Percentiles rank a stretch among this genome's conserved stretches.
Evolutionary conservation across 495 filamentous ascomycete genomes (phyloP).

Genomic region (Podospora didyma): DNA sequence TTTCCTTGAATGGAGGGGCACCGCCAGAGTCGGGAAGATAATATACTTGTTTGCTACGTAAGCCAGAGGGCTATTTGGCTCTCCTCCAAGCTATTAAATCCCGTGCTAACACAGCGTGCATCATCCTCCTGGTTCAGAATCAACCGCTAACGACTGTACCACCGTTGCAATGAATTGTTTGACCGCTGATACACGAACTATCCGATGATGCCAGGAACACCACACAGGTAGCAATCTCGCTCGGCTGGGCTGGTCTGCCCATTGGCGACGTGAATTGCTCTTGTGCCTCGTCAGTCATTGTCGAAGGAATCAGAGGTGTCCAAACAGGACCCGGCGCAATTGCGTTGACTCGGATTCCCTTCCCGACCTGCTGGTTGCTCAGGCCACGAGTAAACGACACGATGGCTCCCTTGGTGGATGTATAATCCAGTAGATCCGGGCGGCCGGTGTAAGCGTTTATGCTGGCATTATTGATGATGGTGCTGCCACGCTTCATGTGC

Average conservation of each 20-base stretch:
- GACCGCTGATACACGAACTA: constrained; percentile 61
- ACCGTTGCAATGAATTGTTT: constrained; percentile 66
- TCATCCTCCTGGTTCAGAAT: constrained; percentile 3
- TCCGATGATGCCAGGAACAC: constrained; percentile 79
- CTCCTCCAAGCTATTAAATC: too few relatives aligned
- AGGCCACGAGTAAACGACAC: constrained; percentile 76
- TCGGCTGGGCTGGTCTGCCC: constrained; percentile 73
- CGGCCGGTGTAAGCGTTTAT: constrained; percentile 84
- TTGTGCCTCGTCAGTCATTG: constrained; percentile 67
- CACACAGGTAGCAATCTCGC: constrained; percentile 77
- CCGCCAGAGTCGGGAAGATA: too few relatives aligned
- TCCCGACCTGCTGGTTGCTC: constrained; percentile 66
- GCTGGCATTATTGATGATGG: constrained; percentile 78
- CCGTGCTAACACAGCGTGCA: not conserved
- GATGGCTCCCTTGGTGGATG: constrained; percentile 78
- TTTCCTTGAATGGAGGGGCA: too few relatives aligned
- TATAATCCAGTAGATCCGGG: constrained; percentile 82
- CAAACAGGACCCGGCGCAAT: constrained; percentile 80
- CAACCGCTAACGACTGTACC: constrained; percentile 60
- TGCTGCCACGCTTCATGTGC: constrained; percentile 70
- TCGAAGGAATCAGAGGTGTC: constrained; percentile 78
- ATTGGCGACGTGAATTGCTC: constrained; percentile 75
- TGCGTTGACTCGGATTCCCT: constrained; percentile 78
- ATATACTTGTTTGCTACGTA: too few relatives aligned
- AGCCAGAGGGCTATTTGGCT: too few relatives aligned